phyloP scores from a whole-genome alignment of 176 grass and related monocot genomes.

The Tuctoria greenei region DNA sequence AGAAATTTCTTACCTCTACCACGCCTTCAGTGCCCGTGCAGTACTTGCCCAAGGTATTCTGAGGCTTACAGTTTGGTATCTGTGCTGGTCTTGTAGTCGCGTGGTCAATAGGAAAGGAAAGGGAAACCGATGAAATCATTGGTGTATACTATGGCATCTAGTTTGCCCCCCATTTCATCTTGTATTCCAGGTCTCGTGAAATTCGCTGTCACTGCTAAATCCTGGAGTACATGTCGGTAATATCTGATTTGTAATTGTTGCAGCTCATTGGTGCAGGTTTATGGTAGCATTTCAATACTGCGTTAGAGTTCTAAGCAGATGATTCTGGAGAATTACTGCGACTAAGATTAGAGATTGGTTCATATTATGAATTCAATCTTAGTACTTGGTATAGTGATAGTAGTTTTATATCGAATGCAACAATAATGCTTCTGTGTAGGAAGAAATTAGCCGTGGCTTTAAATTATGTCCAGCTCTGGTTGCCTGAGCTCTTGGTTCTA shows the following conservation, averaged over 20 bases:
- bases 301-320: neutral
- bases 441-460: neutral
- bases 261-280: neutral
- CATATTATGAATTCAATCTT: neutral
- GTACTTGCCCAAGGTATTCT: slow-evolving; percentile 59
- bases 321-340: neutral
- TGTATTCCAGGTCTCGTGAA: neutral
- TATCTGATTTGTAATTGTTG: neutral
- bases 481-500: neutral
- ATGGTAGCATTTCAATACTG: neutral
- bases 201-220: neutral
- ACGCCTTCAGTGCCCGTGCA: slow-evolving; percentile 64
- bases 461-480: neutral
- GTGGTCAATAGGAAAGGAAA: too few species aligned
- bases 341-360: neutral
- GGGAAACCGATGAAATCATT: neutral
- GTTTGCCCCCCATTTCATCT: neutral
- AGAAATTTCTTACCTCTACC: slow-evolving; percentile 74
- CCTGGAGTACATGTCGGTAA: neutral
- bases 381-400: neutral
- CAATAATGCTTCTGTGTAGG: neutral
- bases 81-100: neutral
- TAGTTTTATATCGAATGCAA: neutral
- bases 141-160: neutral
- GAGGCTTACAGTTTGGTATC: neutral